Conservation (phyloP, 2,329 filamentous ascomycete genomes). For the Rutstroemia sp. region DNA sequence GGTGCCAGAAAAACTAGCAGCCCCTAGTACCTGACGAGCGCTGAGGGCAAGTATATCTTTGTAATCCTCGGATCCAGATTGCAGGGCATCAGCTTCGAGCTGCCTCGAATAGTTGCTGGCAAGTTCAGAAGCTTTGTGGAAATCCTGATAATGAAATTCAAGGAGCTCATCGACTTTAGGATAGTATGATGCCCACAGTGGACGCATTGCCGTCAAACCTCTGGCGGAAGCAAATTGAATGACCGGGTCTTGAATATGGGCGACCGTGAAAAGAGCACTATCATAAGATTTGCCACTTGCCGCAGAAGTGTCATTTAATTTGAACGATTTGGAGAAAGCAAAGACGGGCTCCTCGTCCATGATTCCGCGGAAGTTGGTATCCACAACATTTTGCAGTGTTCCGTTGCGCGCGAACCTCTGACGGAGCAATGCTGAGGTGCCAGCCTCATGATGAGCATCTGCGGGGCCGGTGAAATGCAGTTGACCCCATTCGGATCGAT, state of each 20-base stretch:
- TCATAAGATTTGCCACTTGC: slow-evolving; percentile 30
- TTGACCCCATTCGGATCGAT: slow-evolving; percentile 78
- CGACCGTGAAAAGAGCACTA: slow-evolving; percentile 66
- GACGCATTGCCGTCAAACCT: slow-evolving; percentile 70
- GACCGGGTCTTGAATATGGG: slow-evolving; percentile 70
- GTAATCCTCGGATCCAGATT: slow-evolving; percentile 67
- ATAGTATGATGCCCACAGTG: slow-evolving; percentile 75
- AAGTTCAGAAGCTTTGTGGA: slow-evolving; percentile 51
- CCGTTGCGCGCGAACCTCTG: slow-evolving; percentile 63
- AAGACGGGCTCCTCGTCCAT: slow-evolving; percentile 77
- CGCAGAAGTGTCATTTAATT: slow-evolving; percentile 32
- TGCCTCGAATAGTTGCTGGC: slow-evolving; percentile 69
- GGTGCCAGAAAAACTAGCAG: slow-evolving; percentile 67
- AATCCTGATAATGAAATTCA: slow-evolving; percentile 70
- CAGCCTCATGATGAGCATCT: slow-evolving; percentile 62
- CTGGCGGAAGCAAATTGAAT: slow-evolving; percentile 71
- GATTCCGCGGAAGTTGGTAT: slow-evolving; percentile 59
- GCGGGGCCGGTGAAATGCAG: slow-evolving; percentile 68
- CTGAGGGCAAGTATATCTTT: slow-evolving; percentile 71
- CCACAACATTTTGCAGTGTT: slow-evolving; percentile 57
- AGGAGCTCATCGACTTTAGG: slow-evolving; percentile 54
- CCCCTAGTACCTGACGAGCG: slow-evolving; percentile 73
- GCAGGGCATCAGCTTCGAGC: slow-evolving; percentile 62
- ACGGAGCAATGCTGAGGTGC: slow-evolving; percentile 58
- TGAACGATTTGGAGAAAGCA: slow-evolving; percentile 64